Evolutionary conservation across 2,329 filamentous ascomycete genomes (phyloP).

Genomic region (Apiospora malaysiana): DNA sequence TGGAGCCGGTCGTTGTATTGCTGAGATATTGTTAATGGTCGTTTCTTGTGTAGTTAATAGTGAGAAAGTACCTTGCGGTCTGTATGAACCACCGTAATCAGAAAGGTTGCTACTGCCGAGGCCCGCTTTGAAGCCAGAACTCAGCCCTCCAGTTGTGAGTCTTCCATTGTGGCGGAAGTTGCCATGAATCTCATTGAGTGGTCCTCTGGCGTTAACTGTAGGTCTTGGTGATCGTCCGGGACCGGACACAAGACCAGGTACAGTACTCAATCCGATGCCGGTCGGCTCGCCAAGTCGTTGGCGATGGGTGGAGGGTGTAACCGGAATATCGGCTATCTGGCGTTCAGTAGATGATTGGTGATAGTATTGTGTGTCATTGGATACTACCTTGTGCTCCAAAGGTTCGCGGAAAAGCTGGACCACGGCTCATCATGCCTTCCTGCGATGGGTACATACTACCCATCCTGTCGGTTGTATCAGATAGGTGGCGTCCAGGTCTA

Average conservation of each 20-base stretch:
- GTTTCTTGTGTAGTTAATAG: background rate
- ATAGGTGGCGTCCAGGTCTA: constrained; percentile 23
- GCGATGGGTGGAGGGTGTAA: constrained; percentile 43
- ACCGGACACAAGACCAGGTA: constrained; percentile 40
- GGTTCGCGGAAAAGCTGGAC: constrained; percentile 27
- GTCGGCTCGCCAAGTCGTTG: constrained; percentile 35
- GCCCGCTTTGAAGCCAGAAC: constrained; percentile 38
- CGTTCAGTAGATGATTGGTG: background rate
- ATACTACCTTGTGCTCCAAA: constrained; percentile 31
- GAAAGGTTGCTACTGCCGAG: constrained; percentile 29
- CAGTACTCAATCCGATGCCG: constrained; percentile 36
- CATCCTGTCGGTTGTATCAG: constrained; percentile 26
- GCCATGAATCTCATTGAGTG: constrained; percentile 28
- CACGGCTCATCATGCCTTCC: background rate
- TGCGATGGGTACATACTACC: constrained; percentile 25
- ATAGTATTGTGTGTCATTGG: background rate
- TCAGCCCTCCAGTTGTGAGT: constrained; percentile 35
- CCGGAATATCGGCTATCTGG: constrained; percentile 37
- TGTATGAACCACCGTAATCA: constrained; percentile 27
- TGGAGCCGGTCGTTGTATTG: constrained; percentile 23
- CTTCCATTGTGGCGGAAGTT: constrained; percentile 28
- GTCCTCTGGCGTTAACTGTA: constrained; percentile 28
- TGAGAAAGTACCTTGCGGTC: constrained; percentile 32
- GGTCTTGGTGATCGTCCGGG: constrained; percentile 33
- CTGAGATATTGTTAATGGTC: background rate